A percentile compares a stretch with the other conserved stretches of the same genome.
phyloP scores from a whole-genome alignment of 169 alveolate genomes.

The Cystoisospora suis region DNA sequence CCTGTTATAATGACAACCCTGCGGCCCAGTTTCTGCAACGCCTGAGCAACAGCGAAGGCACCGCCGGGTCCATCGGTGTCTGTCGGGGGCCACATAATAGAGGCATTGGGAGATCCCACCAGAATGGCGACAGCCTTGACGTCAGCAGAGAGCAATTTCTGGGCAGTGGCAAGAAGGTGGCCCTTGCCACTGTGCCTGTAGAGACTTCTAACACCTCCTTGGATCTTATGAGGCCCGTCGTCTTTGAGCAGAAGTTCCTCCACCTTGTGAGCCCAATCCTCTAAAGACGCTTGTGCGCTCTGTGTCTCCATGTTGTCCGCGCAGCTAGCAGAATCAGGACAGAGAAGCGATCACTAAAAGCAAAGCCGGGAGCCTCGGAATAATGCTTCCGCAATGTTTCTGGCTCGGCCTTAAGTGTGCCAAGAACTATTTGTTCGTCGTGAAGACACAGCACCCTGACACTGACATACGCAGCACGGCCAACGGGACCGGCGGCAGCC shows the following conservation, averaged over 20 bases:
- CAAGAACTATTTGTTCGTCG: too few species aligned
- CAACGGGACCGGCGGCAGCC: too few species aligned
- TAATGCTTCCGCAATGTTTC: too few species aligned
- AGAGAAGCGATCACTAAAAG: too few species aligned
- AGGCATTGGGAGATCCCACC: neutral
- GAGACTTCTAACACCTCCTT: neutral
- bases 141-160: neutral
- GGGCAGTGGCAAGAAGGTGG: neutral
- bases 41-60: neutral
- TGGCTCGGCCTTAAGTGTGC: too few species aligned
- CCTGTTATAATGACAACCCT: constrained; percentile 16
- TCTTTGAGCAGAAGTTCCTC: constrained; percentile 17
- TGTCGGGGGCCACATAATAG: constrained; percentile 46
- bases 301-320: too few species aligned
- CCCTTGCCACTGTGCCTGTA: constrained; percentile 4
- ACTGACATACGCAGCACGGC: too few species aligned
- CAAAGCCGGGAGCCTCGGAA: too few species aligned
- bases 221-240: neutral
- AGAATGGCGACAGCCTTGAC: constrained; percentile 16
- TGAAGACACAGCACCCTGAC: too few species aligned
- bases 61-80: constrained; percentile 49
- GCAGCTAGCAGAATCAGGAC: too few species aligned
- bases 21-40: neutral
- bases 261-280: neutral
- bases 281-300: too few species aligned